These are phyloP conservation scores for Amanita jacksonii DNA, from an alignment of 768 basidiomycete genomes.

Conservation along the genomic window DNA sequence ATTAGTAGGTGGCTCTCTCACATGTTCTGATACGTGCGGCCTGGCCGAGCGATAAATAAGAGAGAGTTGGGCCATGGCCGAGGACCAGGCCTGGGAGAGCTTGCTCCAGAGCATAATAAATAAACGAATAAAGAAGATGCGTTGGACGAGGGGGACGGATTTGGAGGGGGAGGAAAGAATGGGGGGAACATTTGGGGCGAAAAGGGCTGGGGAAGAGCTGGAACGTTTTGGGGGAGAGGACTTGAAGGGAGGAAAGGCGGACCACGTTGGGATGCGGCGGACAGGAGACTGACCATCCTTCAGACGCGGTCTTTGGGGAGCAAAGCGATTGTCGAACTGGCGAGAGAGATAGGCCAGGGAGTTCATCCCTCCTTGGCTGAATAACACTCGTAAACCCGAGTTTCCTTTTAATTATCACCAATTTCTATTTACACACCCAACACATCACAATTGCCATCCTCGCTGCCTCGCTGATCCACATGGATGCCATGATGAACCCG, in stretches of 20 bases:
- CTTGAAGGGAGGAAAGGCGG: slow-evolving; percentile 40
- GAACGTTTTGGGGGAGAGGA: slow-evolving; percentile 42
- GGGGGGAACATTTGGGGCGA: slow-evolving; percentile 16
- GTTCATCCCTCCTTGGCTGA: too few relatives aligned
- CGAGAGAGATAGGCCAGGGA: slow-evolving; percentile 74
- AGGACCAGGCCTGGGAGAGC: slow-evolving; percentile 53
- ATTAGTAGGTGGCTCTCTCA: slow-evolving; percentile 8
- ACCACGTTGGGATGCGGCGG: slow-evolving; percentile 48
- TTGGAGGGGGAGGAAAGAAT: slow-evolving; percentile 12
- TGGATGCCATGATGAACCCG: slow-evolving; percentile 53
- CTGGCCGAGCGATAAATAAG: background rate
- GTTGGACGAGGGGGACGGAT: slow-evolving; percentile 38
- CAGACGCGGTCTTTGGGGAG: slow-evolving; percentile 36
- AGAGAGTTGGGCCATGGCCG: slow-evolving; percentile 19
- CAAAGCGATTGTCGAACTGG: slow-evolving; percentile 64
- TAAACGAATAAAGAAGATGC: slow-evolving; percentile 63
- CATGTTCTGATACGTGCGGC: background rate
- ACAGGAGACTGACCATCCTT: slow-evolving; percentile 26
- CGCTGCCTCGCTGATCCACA: slow-evolving; percentile 40
- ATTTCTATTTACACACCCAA: too few relatives aligned
- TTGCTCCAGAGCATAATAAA: slow-evolving; percentile 63
- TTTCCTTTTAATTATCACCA: too few relatives aligned
- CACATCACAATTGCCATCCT: slow-evolving; percentile 44
- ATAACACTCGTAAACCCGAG: too few relatives aligned
- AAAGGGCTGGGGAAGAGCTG: slow-evolving; percentile 51